Evolutionary conservation across 352 stramenopile species (phyloP).

Genomic region (Phytophthora lateralis): DNA sequence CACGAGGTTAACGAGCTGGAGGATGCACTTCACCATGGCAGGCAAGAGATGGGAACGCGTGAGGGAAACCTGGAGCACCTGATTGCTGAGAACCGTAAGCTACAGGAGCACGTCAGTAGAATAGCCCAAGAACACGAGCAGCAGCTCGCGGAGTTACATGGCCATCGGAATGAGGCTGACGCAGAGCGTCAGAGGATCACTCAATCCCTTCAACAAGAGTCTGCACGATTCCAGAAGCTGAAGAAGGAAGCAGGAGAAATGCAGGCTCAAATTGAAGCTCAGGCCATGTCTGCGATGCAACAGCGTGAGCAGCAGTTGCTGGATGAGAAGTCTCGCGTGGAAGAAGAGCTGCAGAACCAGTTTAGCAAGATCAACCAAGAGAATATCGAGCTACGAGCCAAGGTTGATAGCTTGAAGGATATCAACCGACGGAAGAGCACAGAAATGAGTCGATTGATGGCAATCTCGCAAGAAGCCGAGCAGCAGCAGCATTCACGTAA

Average conservation of each 20-base stretch:
- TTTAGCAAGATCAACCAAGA: conserved; percentile 45
- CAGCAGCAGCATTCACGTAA: conserved; percentile 29
- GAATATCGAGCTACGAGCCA: conserved; percentile 44
- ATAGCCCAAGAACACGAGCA: conserved; percentile 56
- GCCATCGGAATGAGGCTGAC: conserved; percentile 46
- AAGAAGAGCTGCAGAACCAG: conserved; percentile 46
- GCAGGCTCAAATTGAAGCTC: conserved; percentile 47
- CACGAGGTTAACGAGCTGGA: conserved; percentile 38
- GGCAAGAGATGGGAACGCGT: conserved; percentile 41
- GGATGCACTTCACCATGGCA: conserved; percentile 28
- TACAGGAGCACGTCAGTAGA: conserved; percentile 50
- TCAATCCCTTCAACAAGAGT: conserved; percentile 46
- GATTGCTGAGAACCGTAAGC: conserved; percentile 46
- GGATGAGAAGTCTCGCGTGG: conserved; percentile 47
- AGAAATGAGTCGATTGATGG: conserved; percentile 60
- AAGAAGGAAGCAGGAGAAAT: conserved; percentile 46
- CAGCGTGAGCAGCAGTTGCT: conserved; percentile 58
- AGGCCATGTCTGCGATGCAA: conserved; percentile 48
- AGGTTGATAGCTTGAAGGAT: conserved; percentile 55
- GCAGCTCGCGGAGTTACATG: conserved; percentile 47
- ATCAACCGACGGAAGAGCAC: conserved; percentile 57
- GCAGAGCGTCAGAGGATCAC: conserved; percentile 41
- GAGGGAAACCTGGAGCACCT: conserved; percentile 45
- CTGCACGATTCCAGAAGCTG: conserved; percentile 41
- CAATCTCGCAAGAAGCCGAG: conserved; percentile 44